Evolutionary conservation across 202 grass and related monocot species (phyloP).

Genomic region (Panicum virgatum): DNA sequence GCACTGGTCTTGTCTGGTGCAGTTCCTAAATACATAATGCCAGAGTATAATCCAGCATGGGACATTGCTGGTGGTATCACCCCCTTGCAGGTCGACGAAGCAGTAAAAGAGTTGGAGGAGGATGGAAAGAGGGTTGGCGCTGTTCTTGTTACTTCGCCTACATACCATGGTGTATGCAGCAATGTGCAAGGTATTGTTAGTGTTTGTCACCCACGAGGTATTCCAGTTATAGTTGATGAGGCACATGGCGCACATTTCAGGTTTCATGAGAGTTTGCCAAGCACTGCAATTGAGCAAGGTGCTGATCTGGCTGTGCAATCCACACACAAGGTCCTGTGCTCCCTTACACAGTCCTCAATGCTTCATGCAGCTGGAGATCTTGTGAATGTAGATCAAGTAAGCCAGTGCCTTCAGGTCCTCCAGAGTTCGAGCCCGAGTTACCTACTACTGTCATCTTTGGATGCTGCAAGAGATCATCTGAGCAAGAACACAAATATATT

Average conservation of each 20-base stretch:
- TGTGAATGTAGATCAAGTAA: constrained; percentile 52
- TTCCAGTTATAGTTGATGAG: constrained; percentile 86
- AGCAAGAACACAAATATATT: constrained; percentile 51
- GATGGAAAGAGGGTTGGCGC: constrained; percentile 56
- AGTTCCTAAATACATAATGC: constrained; percentile 77
- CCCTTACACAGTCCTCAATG: constrained; percentile 93
- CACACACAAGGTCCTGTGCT: constrained; percentile 87
- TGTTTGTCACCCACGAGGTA: constrained; percentile 53
- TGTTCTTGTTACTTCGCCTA: constrained; percentile 83
- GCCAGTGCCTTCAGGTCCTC: constrained; percentile 64
- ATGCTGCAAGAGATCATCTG: constrained; percentile 83
- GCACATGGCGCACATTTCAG: constrained; percentile 81
- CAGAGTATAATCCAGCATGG: constrained; percentile 71
- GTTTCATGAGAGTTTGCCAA: constrained; percentile 68
- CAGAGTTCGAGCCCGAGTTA: constrained; percentile 89
- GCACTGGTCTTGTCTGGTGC: constrained; percentile 65
- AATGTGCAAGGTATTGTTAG: constrained; percentile 57
- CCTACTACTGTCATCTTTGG: constrained; percentile 77
- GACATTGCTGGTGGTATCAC: constrained; percentile 73
- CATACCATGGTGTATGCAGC: constrained; percentile 88
- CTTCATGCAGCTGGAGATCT: constrained; percentile 67
- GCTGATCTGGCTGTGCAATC: constrained; percentile 78
- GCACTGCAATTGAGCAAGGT: constrained; percentile 75
- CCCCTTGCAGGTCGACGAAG: constrained; percentile 51
- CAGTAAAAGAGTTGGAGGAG: constrained; percentile 56